Base-by-base conservation (phyloP, 208 protist species). In the Zelonia costaricensis region DNA sequence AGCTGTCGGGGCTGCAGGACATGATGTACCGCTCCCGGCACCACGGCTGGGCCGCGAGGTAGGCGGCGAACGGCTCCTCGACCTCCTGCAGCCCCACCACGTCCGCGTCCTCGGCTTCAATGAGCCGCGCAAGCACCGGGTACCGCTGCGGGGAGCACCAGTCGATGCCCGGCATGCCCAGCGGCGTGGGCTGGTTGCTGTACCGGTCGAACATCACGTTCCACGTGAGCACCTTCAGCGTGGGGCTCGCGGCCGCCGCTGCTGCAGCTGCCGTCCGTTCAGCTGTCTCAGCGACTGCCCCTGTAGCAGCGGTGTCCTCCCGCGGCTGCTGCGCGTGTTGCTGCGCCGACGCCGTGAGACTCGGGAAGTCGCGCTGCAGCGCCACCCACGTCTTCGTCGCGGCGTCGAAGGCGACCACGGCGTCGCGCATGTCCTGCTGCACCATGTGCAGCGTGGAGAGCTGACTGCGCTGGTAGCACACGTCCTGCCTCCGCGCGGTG, bases 121-220 rank as follows among this genome's bases (percentile, higher is more conserved):
- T 91, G 8, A 86, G 45, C 52, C 79, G 80, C 12, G 86, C 77
- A 48, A 96, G 76, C n/a, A 93, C 86, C 0, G 87, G 86, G 62
- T 96, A 96, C 16, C 91, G 84, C 58, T 89, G 73, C n/a, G 75
- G 71, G 23, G 84, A 86, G 76, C 91, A 96, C 86, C 86, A 96
- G 74, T 96, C 88, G 45, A 96, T 94, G 49, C 91, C 91, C 3
- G 91, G 91, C 88, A 91, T 94, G 15, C 91, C 91, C 18, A 96
- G 74, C 35, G 91, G 91, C 3, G 91, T 96, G 13, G 87, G 87
- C 63, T 96, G 84, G 9, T 76, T 76, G 62, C 82, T 93, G 83
- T 93, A 96, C 7, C 91, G 78, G 60, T 96, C 88, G 66, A 96
- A 96, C 86, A 94, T 91, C 25, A 96, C 91, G 66, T 96, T 96